Evolutionary conservation across 306 rosid genomes (phyloP).

Genomic region (Castanea crenata): DNA sequence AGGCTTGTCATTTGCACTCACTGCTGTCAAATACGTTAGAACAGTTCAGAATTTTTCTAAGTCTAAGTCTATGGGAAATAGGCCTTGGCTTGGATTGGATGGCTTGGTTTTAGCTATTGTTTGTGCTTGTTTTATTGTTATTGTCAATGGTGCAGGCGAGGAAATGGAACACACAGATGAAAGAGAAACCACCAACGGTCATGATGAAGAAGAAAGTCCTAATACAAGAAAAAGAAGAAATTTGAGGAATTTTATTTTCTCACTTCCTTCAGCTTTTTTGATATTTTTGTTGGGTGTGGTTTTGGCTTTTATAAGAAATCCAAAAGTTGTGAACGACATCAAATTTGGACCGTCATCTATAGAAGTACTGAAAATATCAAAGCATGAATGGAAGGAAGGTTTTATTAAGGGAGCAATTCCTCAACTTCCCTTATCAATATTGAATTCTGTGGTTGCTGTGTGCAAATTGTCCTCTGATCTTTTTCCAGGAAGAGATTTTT

Average conservation of each 20-base stretch:
- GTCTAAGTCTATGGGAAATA: slow-evolving; percentile 35
- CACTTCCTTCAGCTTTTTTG: slow-evolving; percentile 70
- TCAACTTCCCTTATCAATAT: slow-evolving; percentile 65
- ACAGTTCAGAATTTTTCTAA: slow-evolving; percentile 48
- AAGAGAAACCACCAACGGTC: not conserved
- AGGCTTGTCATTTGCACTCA: slow-evolving; percentile 65
- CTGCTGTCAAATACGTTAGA: slow-evolving; percentile 59
- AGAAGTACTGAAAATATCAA: slow-evolving; percentile 44
- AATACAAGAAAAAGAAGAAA: not conserved
- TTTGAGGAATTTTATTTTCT: slow-evolving; percentile 34
- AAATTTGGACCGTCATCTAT: slow-evolving; percentile 66
- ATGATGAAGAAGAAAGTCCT: not conserved
- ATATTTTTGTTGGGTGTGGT: slow-evolving; percentile 54
- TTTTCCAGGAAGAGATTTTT: slow-evolving; percentile 57
- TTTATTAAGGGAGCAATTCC: slow-evolving; percentile 76
- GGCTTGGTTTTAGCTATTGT: slow-evolving; percentile 60
- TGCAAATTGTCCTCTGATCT: slow-evolving; percentile 62
- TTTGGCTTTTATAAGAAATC: slow-evolving; percentile 56
- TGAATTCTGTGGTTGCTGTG: slow-evolving; percentile 74
- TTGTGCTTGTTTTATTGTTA: slow-evolving; percentile 52
- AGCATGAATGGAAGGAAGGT: slow-evolving; percentile 65
- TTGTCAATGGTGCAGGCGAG: slow-evolving; percentile 65
- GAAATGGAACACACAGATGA: not conserved
- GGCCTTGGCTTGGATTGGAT: slow-evolving; percentile 69
- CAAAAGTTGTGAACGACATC: slow-evolving; percentile 46